Conservation (phyloP, 2,329 filamentous ascomycete genomes). For the Paecilomyces formosus region DNA sequence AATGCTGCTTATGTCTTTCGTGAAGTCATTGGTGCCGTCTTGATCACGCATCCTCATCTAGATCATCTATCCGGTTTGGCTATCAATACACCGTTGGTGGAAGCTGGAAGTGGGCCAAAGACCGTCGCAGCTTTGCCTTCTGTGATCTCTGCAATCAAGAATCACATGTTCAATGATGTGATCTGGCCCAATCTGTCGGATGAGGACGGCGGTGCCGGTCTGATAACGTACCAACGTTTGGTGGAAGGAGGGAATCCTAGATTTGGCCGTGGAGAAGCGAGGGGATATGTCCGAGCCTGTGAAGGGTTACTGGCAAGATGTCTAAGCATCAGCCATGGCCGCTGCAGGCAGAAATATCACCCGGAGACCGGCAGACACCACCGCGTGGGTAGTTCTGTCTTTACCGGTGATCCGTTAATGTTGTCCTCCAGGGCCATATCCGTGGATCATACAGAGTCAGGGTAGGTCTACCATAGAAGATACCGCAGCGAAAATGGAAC, state of each 20-base stretch:
- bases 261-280: slow-evolving; percentile 69
- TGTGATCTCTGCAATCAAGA: slow-evolving; percentile 88
- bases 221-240: slow-evolving; percentile 83
- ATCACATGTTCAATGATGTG: slow-evolving; percentile 93
- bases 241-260: slow-evolving; percentile 82
- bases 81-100: slow-evolving; percentile 83
- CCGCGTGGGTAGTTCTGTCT: slow-evolving; percentile 43
- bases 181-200: slow-evolving; percentile 98
- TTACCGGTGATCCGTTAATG: slow-evolving; percentile 42
- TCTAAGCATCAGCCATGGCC: slow-evolving; percentile 81
- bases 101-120: slow-evolving; percentile 70
- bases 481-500: neutral
- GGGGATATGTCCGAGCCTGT: slow-evolving; percentile 80
- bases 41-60: slow-evolving; percentile 95
- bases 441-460: slow-evolving; percentile 22
- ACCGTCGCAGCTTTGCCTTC: slow-evolving; percentile 76
- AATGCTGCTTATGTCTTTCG: slow-evolving; percentile 77
- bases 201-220: slow-evolving; percentile 86
- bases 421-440: slow-evolving; percentile 30
- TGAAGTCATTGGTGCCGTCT: slow-evolving; percentile 74
- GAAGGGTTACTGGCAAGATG: slow-evolving; percentile 85
- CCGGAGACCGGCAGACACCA: slow-evolving; percentile 46
- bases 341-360: slow-evolving; percentile 67
- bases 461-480: slow-evolving; percentile 15
- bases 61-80: slow-evolving; percentile 90